Conservation (phyloP, 768 basidiomycete genomes). For the Boletus rex-veris region DNA sequence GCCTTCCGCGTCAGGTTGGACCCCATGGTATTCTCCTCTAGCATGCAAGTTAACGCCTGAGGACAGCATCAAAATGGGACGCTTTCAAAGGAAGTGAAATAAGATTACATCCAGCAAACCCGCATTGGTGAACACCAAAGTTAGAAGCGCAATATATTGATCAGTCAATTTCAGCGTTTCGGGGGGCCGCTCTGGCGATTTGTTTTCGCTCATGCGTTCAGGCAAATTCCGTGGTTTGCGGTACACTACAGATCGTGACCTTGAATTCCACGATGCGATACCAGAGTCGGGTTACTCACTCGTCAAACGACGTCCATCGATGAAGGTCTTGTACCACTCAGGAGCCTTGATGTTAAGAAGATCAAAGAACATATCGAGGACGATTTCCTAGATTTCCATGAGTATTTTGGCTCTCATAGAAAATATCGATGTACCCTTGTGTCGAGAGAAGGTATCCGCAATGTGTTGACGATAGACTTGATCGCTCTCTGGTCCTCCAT, state of each 20-base stretch:
- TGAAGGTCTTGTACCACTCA: conserved; percentile 90
- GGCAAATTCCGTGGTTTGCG: conserved; percentile 47
- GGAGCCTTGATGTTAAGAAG: conserved; percentile 88
- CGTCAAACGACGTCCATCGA: conserved; percentile 83
- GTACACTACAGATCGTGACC: conserved; percentile 51
- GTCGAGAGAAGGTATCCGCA: conserved; percentile 85
- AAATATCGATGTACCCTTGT: conserved; percentile 53
- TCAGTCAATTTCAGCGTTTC: conserved; percentile 80
- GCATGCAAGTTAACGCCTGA: conserved; percentile 80
- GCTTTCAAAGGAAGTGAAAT: not conserved
- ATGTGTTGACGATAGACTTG: conserved; percentile 75
- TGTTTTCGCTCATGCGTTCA: conserved; percentile 31
- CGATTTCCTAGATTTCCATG: conserved; percentile 65
- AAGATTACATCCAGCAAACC: conserved; percentile 80
- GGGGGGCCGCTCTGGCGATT: conserved; percentile 44
- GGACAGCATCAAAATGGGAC: conserved; percentile 1
- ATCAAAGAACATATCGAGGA: conserved; percentile 93
- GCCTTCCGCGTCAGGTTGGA: conserved; percentile 83
- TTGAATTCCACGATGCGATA: not conserved
- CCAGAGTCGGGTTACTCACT: conserved; percentile 47
- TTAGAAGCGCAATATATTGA: conserved; percentile 85
- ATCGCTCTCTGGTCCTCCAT: conserved; percentile 86
- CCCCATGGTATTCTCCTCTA: conserved; percentile 74
- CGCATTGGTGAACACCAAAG: conserved; percentile 80
- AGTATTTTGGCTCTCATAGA: conserved; percentile 3